These are phyloP conservation scores for Globisporangium spiculum DNA, from an alignment of 352 stramenopile species.

Conservation along the genomic window DNA sequence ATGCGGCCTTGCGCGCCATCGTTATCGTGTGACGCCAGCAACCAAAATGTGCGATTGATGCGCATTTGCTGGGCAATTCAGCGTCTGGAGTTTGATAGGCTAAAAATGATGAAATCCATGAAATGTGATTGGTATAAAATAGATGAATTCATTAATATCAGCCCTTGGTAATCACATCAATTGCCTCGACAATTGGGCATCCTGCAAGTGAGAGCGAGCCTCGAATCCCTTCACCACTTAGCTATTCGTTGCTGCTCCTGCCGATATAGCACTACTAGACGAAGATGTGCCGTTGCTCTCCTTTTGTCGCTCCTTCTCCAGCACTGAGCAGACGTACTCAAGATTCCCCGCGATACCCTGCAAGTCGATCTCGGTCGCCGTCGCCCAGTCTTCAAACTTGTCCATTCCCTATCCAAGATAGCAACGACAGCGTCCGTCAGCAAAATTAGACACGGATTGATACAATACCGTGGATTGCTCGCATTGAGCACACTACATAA, in stretches of 20 bases:
- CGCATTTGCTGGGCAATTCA: neutral
- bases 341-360: slow-evolving; percentile 58
- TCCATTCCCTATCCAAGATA: slow-evolving; percentile 32
- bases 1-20: slow-evolving; percentile 21
- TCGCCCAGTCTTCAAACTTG: slow-evolving; percentile 56
- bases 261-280: too few species aligned
- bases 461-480: neutral
- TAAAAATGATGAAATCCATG: neutral
- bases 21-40: neutral
- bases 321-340: slow-evolving; percentile 64
- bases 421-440: neutral
- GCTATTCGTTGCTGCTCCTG: neutral
- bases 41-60: neutral
- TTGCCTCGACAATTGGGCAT: neutral
- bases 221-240: neutral
- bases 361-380: slow-evolving; percentile 40
- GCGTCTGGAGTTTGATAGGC: neutral
- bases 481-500: neutral
- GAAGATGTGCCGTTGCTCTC: neutral
- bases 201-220: neutral
- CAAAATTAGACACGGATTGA: neutral
- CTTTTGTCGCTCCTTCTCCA: slow-evolving; percentile 45
- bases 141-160: neutral
- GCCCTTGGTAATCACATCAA: neutral
- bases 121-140: neutral